Evolutionary conservation across 2,329 filamentous ascomycete species (phyloP), one percentile per base, ranked within the genome.

Genomic region (Teratosphaeria viscida): DNA sequence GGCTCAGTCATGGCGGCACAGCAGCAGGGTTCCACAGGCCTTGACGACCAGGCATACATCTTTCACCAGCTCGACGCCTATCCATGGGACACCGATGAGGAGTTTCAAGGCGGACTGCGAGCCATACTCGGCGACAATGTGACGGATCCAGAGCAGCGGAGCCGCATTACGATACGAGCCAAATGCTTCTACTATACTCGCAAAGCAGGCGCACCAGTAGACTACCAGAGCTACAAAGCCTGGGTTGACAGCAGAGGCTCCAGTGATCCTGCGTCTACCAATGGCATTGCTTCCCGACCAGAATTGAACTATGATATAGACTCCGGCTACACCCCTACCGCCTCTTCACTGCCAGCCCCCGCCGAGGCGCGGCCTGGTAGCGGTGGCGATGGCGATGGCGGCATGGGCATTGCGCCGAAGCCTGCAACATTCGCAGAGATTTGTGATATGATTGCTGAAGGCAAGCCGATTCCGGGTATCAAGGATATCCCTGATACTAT

Each of bases 361-460:
- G 16, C 16, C 6, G 16, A 23, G 16, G 1, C 16, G 43, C 37
- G 19, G 19, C 10, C 43, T 11, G 19, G n/a, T 49, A 11, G 43
- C 43, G 52, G 16, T n/a, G 26, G 35, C 7, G 39, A 52, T 19
- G 35, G 53, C 23, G 58, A 52, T 16, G 67, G 65, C 10, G 67
- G 66, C 12, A 67, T 70, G 64, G 66, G 58, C 57, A 79, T 82
- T 54, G 87, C 90, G 43, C 82, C 84, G 0, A 95, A 95, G 67
- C 91, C 91, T 3, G 86, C 85, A 55, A 87, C 85, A 1, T 96
- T 96, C 73, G 87, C 89, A 7, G 85, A 92, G 65, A 90, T 96
- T 62, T 86, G 95, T 59, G 87, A 90, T 68, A 82, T 95, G 58
- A 89, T 96, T 58, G 89, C 89, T 27, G 86, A 85, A 32, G 90